Evolutionary conservation across 2,329 filamentous ascomycete genomes (phyloP), one percentile per base, ranked within the genome.

Genomic region (Parafenestella ontariensis): DNA sequence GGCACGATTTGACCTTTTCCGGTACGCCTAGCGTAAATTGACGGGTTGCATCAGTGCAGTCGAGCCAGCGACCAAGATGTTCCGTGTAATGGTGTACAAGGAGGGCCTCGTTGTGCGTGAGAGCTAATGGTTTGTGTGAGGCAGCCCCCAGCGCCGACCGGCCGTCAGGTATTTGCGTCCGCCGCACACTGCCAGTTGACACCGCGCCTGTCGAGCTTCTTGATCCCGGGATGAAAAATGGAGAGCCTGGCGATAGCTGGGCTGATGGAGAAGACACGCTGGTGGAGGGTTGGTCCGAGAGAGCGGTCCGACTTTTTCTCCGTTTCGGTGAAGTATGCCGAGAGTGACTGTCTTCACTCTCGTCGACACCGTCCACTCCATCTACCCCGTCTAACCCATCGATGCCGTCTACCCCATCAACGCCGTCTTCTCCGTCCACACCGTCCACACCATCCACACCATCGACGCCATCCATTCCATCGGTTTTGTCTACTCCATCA

Each of bases 31-130:
- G 48, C 1, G 70, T 72, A 43, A 73, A 73, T 40, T 71, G 70
- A 10, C 68, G 64, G 15, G 66, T 65, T 10, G 67, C 59, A 49
- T 71, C 68, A 2, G 68, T 71, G 34, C 66, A 71, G 45, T 73
- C 70, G 17, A 73, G 59, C 70, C 70, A 73, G 21, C 69, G 57
- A 15, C 69, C 69, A 20, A 73, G 64, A 40, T 68, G 42, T 46
- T 72, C 67, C 6, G 63, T 63, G 49, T 70, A 73, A 50, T 72
- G 62, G 40, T 70, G 68, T 10, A 73, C 63, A 6, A 73, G 59
- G 17, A 55, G 29, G 10, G 67, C 70, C 48, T 73, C 69, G 21
- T 57, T 29, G 26, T 63, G 61, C 20, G 52, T 65, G 34, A 71
- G 47, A 7, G 58, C 20, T 29, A 60, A 23, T n/a, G 54, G 52